Evolutionary conservation across 2,329 filamentous ascomycete species (phyloP), one percentile per base, ranked within the genome.

Genomic region (Clonostachys chloroleuca): DNA sequence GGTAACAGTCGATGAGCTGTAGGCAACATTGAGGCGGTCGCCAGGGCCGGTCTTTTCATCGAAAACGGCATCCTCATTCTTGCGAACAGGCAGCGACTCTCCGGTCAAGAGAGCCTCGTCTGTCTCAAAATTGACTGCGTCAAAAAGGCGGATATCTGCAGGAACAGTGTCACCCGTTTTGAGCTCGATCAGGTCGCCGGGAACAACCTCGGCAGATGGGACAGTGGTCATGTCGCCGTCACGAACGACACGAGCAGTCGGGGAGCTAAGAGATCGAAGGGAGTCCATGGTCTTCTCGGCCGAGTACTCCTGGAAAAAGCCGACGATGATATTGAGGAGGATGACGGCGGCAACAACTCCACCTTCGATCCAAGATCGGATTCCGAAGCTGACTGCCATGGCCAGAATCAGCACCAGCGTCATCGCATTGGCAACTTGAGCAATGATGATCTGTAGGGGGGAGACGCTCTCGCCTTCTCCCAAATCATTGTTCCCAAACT

Each of bases 71-170:
- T 68, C 60, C 4, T 72, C 59, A 47, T 72, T 61, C 62, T 83
- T 76, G 54, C 64, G 65, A 4, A 78, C 75, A 18, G 80, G 79
- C 3, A 80, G 65, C 13, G 79, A 80, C 61, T 83, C 80, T 45
- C 80, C 80, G 18, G 80, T 84, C 30, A 83, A 71, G 40, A 81
- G 67, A 8, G 78, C 77, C 57, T 83, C 79, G 49, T 88, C 83
- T 48, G 78, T 82, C 49, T 81, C 80, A 34, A 83, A 71, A 58
- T 86, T 85, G 64, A 84, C 76, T 33, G 69, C 73, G 47, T 81
- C 73, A 49, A 80, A 53, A 4, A 74, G 54, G 46, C 77, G 68
- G 14, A 81, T 62, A 56, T 83, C 79, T 9, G 79, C 79, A 10
- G 79, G 78, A 13, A 82, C 67, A 17, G 75, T 75, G 54, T 81